Base-by-base conservation (phyloP, 1,139 yeast species). In the Candida neerlandica region DNA sequence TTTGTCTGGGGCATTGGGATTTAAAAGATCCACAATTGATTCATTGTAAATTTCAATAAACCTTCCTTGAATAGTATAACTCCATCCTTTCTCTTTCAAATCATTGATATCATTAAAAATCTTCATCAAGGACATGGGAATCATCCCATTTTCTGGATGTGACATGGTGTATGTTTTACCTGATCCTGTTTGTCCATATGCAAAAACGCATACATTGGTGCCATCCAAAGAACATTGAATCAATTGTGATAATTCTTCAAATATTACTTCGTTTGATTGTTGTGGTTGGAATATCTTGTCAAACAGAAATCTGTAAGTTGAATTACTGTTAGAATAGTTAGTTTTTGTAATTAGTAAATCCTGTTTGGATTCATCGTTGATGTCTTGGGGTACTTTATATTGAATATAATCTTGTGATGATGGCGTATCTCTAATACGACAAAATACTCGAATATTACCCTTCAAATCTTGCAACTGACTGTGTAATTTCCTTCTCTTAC, bases 161-260 rank as follows among this genome's bases (percentile, higher is more conserved):
- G 95, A 81, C 99, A 94, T 94, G 0, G 99, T 94, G 64, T 71
- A 86, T 0, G 98, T 92, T 64, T 94, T 94, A 3, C 99, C 99
- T 0, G 97, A 91, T 0, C 99, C 98, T 0, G 99, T 94, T 68
- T 94, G 99, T 0, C 99, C 99, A 66, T 94, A 94, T 0, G 99
- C 97, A 71, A 94, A 91, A 1, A 94, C 91, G 65, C 97, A 91
- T 3, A 90, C 96, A 60, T 91, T 91, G 62, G 77, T 85, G 0
- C 99, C 99, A 69, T 94, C 97, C 29, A 94, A 67, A 0, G 96
- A 89, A 49, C 96, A 87, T 65, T 91, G 97, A 1, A 94, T 86
- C 29, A 92, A 69, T 64, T 92, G 96, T 0, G 96, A 85, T 1
- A 92, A 81, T 60, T 94, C 99, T 39, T 82, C 86, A 66, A 91